Percentiles rank a stretch among this genome's conserved stretches.
Conservation (phyloP, 495 filamentous ascomycete genomes). For the Neurospora discreta region DNA sequence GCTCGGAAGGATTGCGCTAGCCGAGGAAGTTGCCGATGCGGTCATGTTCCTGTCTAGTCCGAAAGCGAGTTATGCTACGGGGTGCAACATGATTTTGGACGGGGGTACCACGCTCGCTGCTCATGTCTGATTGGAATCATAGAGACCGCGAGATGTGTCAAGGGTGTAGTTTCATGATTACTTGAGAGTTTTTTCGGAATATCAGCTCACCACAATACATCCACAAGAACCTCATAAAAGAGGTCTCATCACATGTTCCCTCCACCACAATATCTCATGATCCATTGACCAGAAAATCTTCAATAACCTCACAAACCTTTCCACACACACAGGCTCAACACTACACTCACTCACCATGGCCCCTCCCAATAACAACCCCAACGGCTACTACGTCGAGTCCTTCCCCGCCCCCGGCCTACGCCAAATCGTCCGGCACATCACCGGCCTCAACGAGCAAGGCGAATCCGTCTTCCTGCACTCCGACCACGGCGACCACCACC, state of each 20-base stretch:
- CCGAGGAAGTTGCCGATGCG: neutral
- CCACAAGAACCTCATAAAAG: neutral
- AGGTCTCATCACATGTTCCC: neutral
- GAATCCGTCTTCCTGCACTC: neutral
- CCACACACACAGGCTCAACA: neutral
- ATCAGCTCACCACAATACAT: neutral
- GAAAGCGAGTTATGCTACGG: neutral
- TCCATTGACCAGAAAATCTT: neutral
- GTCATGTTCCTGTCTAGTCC: neutral
- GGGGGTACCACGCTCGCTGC: neutral
- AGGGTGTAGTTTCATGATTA: neutral
- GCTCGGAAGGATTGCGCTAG: neutral
- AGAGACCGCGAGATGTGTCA: neutral
- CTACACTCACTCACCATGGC: neutral
- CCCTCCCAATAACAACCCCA: neutral
- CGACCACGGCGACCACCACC: neutral
- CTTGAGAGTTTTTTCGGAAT: too few relatives aligned
- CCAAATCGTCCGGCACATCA: neutral
- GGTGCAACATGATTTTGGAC: neutral
- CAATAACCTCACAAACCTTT: neutral
- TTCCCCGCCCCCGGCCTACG: neutral
- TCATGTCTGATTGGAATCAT: neutral
- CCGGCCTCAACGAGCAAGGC: neutral
- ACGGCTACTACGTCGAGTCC: neutral
- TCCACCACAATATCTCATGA: neutral